A percentile compares a stretch with the other conserved stretches of the same genome.
These are phyloP conservation scores for Hypoxylon sp. DNA, from an alignment of 2,329 filamentous ascomycete species.

Conservation along the genomic window DNA sequence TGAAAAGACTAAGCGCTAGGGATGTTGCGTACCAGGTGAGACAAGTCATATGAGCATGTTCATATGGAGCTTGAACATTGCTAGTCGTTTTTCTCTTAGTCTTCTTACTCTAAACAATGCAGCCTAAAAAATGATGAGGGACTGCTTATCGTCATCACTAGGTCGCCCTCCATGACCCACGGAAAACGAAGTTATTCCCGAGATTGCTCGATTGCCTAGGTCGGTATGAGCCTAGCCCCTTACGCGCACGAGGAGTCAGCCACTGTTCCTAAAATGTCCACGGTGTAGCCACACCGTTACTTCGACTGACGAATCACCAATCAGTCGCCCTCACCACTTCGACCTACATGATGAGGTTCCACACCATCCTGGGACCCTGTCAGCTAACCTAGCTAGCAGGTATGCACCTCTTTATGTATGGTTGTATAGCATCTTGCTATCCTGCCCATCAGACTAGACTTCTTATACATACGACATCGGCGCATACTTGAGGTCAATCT, in stretches of 20 bases:
- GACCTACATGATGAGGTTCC: conserved; percentile 29
- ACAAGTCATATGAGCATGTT: conserved; percentile 36
- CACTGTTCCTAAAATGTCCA: conserved; percentile 40
- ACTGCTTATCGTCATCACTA: conserved; percentile 17
- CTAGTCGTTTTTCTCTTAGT: not conserved
- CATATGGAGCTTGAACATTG: conserved; percentile 12
- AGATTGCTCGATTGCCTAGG: conserved; percentile 33
- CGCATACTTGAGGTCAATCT: conserved; percentile 14
- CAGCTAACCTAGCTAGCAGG: conserved; percentile 10
- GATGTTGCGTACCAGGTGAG: conserved; percentile 32
- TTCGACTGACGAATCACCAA: conserved; percentile 31
- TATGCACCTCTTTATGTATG: conserved; percentile 19
- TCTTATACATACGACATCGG: conserved; percentile 24
- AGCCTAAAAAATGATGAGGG: conserved; percentile 1
- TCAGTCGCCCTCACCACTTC: conserved; percentile 36
- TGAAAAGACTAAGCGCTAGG: conserved; percentile 38
- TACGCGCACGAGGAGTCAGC: conserved; percentile 31
- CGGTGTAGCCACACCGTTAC: conserved; percentile 44
- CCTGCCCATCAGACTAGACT: conserved; percentile 18
- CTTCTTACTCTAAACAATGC: conserved; percentile 3
- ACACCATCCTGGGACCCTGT: conserved; percentile 39
- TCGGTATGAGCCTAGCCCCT: conserved; percentile 32
- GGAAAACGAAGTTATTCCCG: conserved; percentile 41
- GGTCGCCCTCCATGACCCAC: conserved; percentile 23
- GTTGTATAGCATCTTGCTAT: conserved; percentile 24